Evolutionary conservation across 768 basidiomycete species (phyloP), one percentile per base, ranked within the genome.

Genomic region (Lactifluus volemus): DNA sequence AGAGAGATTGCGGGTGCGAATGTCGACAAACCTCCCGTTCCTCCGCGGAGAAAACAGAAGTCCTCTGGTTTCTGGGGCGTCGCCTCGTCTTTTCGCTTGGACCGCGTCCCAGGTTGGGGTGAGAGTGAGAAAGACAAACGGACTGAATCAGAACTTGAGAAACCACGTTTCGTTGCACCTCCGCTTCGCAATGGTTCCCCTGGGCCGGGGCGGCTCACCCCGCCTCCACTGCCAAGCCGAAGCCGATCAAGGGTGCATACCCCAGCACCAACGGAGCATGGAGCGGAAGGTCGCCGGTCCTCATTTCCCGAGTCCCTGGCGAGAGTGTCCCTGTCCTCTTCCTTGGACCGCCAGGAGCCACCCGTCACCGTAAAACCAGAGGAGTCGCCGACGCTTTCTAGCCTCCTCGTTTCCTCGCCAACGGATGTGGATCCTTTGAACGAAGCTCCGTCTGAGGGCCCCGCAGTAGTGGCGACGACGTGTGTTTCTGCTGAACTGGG

Each of bases 51-150:
- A 58, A 75, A 81, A 55, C 15, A 59, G 4, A 66, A 66, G 49
- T 49, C 49, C 12, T 59, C 67, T 32, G 81, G 84, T 1, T 67
- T 88, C 21, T 88, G 86, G 84, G 83, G 85, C 11, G 82, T 85
- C 75, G 82, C 84, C 0, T 82, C 81, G 58, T 82, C 81, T 5
- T 69, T 88, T 6, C 77, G 81, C 4, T 84, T 65, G 42, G 64
- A 65, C 49, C 64, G 64, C n/a, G 84, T 84, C 42, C 78, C 73
- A 1, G 81, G 79, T 66, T 86, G 84, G 15, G 68, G 69, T 53
- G 78, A 76, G 21, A 70, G 73, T 21, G 80, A 79, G 8, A 77
- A 74, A 59, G 71, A 70, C 34, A 77, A 75, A 59, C 41, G 48
- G 19, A 7, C 11, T 5, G 56, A 58, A 19, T 36, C 59, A 12